Conservation (phyloP, 1,139 yeast species). For the Candida mesenterica region DNA sequence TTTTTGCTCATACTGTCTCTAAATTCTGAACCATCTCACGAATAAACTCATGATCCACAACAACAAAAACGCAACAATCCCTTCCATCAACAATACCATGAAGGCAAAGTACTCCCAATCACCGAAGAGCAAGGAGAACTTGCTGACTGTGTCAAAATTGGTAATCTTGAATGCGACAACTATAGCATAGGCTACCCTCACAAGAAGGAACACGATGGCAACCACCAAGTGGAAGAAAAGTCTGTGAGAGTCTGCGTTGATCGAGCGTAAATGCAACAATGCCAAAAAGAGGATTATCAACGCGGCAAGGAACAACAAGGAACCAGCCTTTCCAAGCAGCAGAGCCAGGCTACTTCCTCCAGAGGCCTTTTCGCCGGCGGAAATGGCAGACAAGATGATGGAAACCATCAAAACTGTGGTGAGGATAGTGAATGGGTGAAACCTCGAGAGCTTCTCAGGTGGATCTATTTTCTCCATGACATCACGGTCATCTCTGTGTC, state of each 20-base stretch:
- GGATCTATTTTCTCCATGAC: no score
- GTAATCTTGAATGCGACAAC: conserved; percentile 15
- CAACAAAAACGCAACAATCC: neutral
- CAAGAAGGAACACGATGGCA: conserved; percentile 7
- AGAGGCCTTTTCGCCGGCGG: conserved; percentile 4
- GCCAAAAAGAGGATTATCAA: conserved; percentile 14
- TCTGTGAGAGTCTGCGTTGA: neutral
- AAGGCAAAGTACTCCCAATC: conserved; percentile 21
- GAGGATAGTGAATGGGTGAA: conserved; percentile 16
- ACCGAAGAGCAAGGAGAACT: conserved; percentile 20
- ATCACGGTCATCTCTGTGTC: neutral
- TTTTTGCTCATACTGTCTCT: neutral
- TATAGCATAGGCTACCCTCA: conserved; percentile 17
- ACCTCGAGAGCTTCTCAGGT: conserved; percentile 1
- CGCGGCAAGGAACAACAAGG: conserved; percentile 15
- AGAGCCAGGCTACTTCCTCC: neutral
- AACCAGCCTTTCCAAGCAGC: conserved; percentile 11
- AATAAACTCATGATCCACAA: neutral
- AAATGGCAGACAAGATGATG: conserved; percentile 16
- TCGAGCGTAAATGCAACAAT: conserved; percentile 2
- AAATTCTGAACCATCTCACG: neutral
- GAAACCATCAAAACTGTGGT: conserved; percentile 17
- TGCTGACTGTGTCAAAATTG: conserved; percentile 13
- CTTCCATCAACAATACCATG: conserved; percentile 2
- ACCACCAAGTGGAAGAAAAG: neutral